A percentile compares a stretch with the other conserved stretches of the same genome.
These are phyloP conservation scores for Mycena pura DNA, from an alignment of 768 basidiomycete species.

Conservation along the genomic window DNA sequence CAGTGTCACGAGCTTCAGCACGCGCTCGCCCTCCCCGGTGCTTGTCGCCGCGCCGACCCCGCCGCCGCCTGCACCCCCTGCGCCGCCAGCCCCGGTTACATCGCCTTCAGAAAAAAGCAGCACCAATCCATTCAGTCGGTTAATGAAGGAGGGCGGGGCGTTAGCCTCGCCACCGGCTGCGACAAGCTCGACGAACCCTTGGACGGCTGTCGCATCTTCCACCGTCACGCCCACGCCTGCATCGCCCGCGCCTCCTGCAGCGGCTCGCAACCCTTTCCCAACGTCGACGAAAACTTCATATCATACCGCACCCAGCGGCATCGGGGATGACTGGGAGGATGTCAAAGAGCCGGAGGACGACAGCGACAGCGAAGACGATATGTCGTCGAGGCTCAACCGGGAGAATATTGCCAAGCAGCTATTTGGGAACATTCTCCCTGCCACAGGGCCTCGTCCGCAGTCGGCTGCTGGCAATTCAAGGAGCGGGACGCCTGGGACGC, in stretches of 20 bases:
- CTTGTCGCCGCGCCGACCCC: slow-evolving; percentile 49
- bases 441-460: slow-evolving; percentile 52
- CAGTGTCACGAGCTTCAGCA: slow-evolving; percentile 26
- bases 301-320: slow-evolving; percentile 62
- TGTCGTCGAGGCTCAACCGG: slow-evolving; percentile 69
- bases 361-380: slow-evolving; percentile 81
- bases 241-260: slow-evolving; percentile 45
- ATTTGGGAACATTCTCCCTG: slow-evolving; percentile 75
- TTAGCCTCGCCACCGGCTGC: slow-evolving; percentile 42
- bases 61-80: slow-evolving; percentile 32
- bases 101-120: slow-evolving; percentile 54
- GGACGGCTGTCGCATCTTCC: slow-evolving; percentile 47
- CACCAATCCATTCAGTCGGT: slow-evolving; percentile 83
- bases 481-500: slow-evolving; percentile 21
- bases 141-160: slow-evolving; percentile 58
- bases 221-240: slow-evolving; percentile 43
- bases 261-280: slow-evolving; percentile 55
- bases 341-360: slow-evolving; percentile 73
- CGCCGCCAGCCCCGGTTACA: slow-evolving; percentile 40
- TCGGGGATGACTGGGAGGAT: slow-evolving; percentile 88
- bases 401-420: slow-evolving; percentile 78
- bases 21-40: slow-evolving; percentile 34
- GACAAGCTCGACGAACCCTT: slow-evolving; percentile 66
- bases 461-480: slow-evolving; percentile 49
- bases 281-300: slow-evolving; percentile 62